Evolutionary conservation across 148 eudicot genomes (phyloP).

Genomic region (Rhododendron mucronatum): DNA sequence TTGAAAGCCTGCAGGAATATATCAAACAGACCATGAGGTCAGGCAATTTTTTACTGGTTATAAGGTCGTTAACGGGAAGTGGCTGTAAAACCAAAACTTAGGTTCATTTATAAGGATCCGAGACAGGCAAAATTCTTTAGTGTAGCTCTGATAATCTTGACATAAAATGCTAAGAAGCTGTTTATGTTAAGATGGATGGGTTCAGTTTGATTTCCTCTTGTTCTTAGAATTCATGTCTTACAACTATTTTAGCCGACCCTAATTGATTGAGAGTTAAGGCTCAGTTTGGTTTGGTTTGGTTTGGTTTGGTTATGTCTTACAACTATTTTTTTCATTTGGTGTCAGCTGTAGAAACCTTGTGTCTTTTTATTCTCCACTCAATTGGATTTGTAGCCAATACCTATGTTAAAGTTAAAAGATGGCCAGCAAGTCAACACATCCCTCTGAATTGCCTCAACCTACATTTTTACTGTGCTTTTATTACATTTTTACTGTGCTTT

Average conservation of each 20-base stretch:
- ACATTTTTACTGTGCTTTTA: background rate
- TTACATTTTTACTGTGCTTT: background rate
- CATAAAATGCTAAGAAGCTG: background rate
- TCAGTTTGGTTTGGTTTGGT: too few species aligned
- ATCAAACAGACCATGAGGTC: background rate
- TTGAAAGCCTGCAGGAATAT: background rate
- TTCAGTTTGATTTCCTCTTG: background rate
- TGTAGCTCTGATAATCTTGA: background rate
- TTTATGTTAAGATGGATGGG: background rate
- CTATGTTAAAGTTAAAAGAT: background rate
- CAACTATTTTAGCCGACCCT: background rate
- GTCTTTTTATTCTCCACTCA: background rate
- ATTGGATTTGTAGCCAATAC: background rate
- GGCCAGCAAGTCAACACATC: background rate
- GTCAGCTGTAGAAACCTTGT: background rate
- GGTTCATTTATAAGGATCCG: background rate
- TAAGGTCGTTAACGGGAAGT: background rate
- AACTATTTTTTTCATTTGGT: background rate
- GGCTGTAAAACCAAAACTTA: background rate
- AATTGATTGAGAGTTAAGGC: too few species aligned
- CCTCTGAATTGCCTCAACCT: background rate
- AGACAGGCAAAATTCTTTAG: background rate
- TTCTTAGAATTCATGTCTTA: background rate
- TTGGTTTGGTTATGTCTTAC: background rate
- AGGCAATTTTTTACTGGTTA: background rate